Evolutionary conservation across 768 basidiomycete species (phyloP).

Genomic region (Nidularia sp.): DNA sequence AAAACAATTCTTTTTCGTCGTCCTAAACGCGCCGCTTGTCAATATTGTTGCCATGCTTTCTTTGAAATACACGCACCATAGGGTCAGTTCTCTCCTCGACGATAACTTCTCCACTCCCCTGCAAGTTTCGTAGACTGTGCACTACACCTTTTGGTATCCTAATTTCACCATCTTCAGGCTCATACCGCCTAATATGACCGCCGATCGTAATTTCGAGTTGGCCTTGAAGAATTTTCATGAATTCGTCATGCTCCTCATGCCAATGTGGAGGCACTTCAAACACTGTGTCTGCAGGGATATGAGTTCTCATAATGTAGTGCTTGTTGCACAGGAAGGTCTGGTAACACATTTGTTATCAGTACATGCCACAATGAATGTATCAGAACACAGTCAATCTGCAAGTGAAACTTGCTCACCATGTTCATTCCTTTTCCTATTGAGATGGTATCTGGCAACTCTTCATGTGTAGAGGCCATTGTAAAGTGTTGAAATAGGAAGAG

Average conservation of each 20-base stretch:
- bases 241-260: slow-evolving; percentile 29
- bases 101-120: slow-evolving; percentile 17
- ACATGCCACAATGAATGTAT: neutral
- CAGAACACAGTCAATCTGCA: neutral
- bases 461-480: no score
- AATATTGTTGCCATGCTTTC: neutral
- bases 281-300: slow-evolving; percentile 14
- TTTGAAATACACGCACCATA: slow-evolving; percentile 12
- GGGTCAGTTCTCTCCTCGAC: slow-evolving; percentile 26
- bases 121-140: slow-evolving; percentile 18
- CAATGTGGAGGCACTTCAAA: slow-evolving; percentile 26
- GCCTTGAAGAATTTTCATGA: slow-evolving; percentile 22
- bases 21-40: slow-evolving; percentile 11
- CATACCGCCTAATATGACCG: slow-evolving; percentile 12
- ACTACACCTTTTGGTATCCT: slow-evolving; percentile 19
- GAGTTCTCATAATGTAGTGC: slow-evolving; percentile 17
- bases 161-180: slow-evolving; percentile 24
- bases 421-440: neutral
- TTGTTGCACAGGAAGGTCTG: slow-evolving; percentile 26
- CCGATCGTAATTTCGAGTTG: slow-evolving; percentile 22
- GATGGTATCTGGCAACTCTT: neutral
- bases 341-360: no score
- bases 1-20: slow-evolving; percentile 27
- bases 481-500: no score
- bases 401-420: neutral